Evolutionary conservation across 1,284 basidiomycete genomes (phyloP), one percentile per base, ranked within the genome.

Genomic region (Afroboletus lepidellus): DNA sequence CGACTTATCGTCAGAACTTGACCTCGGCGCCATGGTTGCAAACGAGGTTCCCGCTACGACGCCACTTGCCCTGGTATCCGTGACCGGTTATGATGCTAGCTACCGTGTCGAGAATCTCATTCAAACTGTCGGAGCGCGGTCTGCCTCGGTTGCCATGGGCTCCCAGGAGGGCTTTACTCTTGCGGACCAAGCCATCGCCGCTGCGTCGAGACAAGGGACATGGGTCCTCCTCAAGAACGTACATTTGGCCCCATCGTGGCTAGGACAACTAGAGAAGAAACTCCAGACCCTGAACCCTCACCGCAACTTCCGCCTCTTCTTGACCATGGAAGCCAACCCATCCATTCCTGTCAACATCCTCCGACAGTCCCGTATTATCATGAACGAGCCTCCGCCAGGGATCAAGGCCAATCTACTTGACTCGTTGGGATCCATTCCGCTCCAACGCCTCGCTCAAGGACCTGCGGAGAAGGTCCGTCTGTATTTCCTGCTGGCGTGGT

Each of bases 171-270:
- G 95, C n/a, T 95, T 93, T 71, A 83, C 84, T 8, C 78, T 94
- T 3, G 95, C 95, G 6, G 95, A 98, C 64, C 93, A 96, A 69
- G 94, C 94, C 3, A 97, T 98, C 57, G 87, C 90, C 20, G 74
- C 86, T 21, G 94, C 94, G 23, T 90, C 93, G 15, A 83, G 94
- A 20, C 90, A 92, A 67, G 95, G 95, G 8, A 82, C 88, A 13
- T 96, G 94, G 94, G 94, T 98, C 2, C 76, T 98, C 41, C 81
- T 97, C 56, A 98, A 98, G 76, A 98, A 98, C 61, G 93, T 96
- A 8, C 94, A 98, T 65, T 81, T 98, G 42, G 93, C 94, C 2
- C 90, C 95, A 11, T 85, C 86, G 8, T 98, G 95, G 95, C 80
- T 98, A 5, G 92, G 91, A 46, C 92, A 94, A 62, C 75, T 98